These are phyloP conservation scores for Cucurbita moschata DNA, from an alignment of 306 rosid genomes.

Conservation along the genomic window DNA sequence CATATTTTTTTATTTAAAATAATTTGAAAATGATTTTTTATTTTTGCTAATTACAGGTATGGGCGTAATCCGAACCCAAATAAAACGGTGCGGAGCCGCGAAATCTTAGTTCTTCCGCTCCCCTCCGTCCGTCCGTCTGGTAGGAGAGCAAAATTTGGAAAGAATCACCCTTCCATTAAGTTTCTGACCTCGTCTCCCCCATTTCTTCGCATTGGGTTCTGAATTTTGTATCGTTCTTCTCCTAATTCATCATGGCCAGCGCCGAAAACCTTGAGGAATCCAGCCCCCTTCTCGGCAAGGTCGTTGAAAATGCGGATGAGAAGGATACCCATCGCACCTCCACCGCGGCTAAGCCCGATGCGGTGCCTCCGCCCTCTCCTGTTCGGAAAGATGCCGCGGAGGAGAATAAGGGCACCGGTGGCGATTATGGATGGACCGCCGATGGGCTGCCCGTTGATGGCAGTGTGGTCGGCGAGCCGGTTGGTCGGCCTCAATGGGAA, in stretches of 20 bases:
- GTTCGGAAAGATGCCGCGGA: slow-evolving; percentile 7
- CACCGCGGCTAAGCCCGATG: neutral
- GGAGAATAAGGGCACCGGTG: slow-evolving; percentile 7
- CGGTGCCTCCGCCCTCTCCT: neutral
- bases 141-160: neutral
- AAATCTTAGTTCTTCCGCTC: neutral
- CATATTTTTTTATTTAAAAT: too few relatives aligned
- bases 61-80: neutral
- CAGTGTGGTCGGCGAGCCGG: slow-evolving; percentile 84
- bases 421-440: slow-evolving; percentile 56
- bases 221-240: neutral
- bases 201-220: neutral
- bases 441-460: slow-evolving; percentile 65
- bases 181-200: neutral
- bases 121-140: neutral
- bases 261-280: slow-evolving; percentile 38
- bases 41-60: too few relatives aligned
- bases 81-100: neutral
- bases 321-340: slow-evolving; percentile 4
- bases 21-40: too few relatives aligned
- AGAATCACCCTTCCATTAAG: neutral
- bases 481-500: slow-evolving; percentile 59
- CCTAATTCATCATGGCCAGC: slow-evolving; percentile 20
- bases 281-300: slow-evolving; percentile 50
- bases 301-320: slow-evolving; percentile 12